Conservation (phyloP, 305 asterid genomes). For the Euphrasia arctica region DNA sequence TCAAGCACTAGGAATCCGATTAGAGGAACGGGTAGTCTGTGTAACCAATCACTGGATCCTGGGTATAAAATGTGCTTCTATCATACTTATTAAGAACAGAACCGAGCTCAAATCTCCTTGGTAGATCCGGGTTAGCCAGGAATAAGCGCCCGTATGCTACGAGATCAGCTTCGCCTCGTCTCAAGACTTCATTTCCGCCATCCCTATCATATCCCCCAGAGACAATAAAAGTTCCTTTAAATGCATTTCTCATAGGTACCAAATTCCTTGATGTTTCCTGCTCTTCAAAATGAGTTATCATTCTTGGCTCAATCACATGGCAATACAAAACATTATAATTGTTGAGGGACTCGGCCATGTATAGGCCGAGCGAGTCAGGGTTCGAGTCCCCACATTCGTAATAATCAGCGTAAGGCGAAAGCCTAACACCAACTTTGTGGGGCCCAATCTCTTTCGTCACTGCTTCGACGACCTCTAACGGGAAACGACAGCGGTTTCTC, state of each 20-base stretch:
- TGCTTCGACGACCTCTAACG: constrained; percentile 31
- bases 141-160: constrained; percentile 37
- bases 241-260: constrained; percentile 33
- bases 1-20: too few relatives aligned
- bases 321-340: constrained; percentile 32
- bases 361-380: constrained; percentile 33
- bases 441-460: constrained; percentile 29
- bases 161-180: constrained; percentile 31
- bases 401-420: constrained; percentile 33
- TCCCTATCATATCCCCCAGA: constrained; percentile 36
- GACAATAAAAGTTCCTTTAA: constrained; percentile 33
- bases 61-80: constrained; percentile 31
- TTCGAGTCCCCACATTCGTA: constrained; percentile 32
- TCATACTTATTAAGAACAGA: constrained; percentile 28
- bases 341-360: constrained; percentile 36
- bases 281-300: constrained; percentile 24
- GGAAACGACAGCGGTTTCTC: constrained; percentile 35
- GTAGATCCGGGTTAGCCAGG: constrained; percentile 39
- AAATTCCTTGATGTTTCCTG: constrained; percentile 17
- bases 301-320: constrained; percentile 36
- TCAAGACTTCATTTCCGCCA: constrained; percentile 31
- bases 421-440: constrained; percentile 39
- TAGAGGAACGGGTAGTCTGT: constrained; percentile 38
- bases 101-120: constrained; percentile 28
- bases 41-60: constrained; percentile 38